These are phyloP conservation scores for Globisporangium apiculatum DNA, from an alignment of 352 stramenopile species.

Conservation along the genomic window DNA sequence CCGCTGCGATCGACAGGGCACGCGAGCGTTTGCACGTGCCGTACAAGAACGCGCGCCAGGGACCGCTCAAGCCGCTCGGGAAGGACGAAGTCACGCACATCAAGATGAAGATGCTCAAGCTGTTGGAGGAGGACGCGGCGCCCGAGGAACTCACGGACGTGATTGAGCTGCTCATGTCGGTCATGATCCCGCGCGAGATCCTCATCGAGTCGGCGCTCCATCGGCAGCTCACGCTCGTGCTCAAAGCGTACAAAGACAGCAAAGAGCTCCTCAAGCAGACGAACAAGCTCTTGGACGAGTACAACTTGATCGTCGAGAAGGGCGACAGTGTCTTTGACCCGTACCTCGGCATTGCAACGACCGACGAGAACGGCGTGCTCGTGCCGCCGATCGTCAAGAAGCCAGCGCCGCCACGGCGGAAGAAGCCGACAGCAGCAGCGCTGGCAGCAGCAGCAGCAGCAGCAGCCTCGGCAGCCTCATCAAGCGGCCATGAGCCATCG, in stretches of 20 bases:
- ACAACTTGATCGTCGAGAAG: conserved; percentile 65
- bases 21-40: conserved; percentile 71
- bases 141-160: conserved; percentile 76
- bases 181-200: conserved; percentile 70
- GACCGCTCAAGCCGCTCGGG: conserved; percentile 65
- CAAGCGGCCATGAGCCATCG: too few species aligned
- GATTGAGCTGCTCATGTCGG: conserved; percentile 71
- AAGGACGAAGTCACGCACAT: conserved; percentile 81
- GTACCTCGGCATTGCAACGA: conserved; percentile 2
- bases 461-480: too few species aligned
- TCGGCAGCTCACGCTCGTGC: conserved; percentile 63
- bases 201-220: conserved; percentile 69
- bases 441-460: not conserved
- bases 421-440: conserved; percentile 35
- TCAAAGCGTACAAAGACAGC: conserved; percentile 82
- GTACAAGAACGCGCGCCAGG: conserved; percentile 69
- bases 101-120: conserved; percentile 82
- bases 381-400: conserved; percentile 3
- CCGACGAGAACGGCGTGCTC: not conserved
- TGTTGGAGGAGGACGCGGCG: conserved; percentile 74
- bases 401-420: conserved; percentile 30
- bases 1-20: conserved; percentile 66
- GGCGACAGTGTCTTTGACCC: conserved; percentile 15
- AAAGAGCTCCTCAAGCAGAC: conserved; percentile 81
- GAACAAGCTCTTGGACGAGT: conserved; percentile 73